Percentiles rank a stretch among this genome's conserved stretches.
Evolutionary conservation across 2,329 filamentous ascomycete genomes (phyloP).

Genomic region (Exophiala sp.): DNA sequence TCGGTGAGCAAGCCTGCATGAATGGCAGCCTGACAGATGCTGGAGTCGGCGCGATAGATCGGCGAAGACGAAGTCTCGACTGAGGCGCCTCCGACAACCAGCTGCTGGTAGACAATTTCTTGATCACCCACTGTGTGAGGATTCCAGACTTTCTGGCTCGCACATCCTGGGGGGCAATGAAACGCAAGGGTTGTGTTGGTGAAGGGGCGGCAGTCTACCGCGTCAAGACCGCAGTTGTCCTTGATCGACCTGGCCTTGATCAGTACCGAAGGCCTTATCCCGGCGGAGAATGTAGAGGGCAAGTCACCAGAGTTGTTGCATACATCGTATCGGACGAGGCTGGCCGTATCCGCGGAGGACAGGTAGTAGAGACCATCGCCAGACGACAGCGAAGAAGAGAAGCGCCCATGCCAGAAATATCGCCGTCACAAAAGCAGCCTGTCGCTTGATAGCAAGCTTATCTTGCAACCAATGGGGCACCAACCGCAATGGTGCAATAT

Average conservation of each 20-base stretch:
- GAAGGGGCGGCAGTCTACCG: slow-evolving; percentile 53
- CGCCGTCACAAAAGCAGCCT: not conserved
- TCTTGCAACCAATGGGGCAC: not conserved
- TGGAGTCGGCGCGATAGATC: slow-evolving; percentile 55
- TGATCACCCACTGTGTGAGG: slow-evolving; percentile 54
- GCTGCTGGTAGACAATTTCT: slow-evolving; percentile 48
- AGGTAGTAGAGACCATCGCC: not conserved
- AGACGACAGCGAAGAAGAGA: not conserved
- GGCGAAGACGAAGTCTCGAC: slow-evolving; percentile 35
- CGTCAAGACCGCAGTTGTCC: slow-evolving; percentile 48
- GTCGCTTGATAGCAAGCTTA: not conserved
- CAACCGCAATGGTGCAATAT: not conserved
- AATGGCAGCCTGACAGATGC: slow-evolving; percentile 55
- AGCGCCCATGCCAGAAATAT: not conserved
- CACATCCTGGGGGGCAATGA: slow-evolving; percentile 54
- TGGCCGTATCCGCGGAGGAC: not conserved
- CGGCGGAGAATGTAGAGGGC: not conserved
- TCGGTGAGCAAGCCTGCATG: slow-evolving; percentile 55
- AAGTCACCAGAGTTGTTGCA: not conserved
- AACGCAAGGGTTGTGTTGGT: slow-evolving; percentile 50
- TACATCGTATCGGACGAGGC: not conserved
- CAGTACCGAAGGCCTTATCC: not conserved
- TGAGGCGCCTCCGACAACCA: slow-evolving; percentile 51
- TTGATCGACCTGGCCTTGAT: slow-evolving; percentile 9
- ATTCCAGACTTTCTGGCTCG: slow-evolving; percentile 46